phyloP scores from a whole-genome alignment of 2,329 filamentous ascomycete species.

The Fusarium vanettenii region DNA sequence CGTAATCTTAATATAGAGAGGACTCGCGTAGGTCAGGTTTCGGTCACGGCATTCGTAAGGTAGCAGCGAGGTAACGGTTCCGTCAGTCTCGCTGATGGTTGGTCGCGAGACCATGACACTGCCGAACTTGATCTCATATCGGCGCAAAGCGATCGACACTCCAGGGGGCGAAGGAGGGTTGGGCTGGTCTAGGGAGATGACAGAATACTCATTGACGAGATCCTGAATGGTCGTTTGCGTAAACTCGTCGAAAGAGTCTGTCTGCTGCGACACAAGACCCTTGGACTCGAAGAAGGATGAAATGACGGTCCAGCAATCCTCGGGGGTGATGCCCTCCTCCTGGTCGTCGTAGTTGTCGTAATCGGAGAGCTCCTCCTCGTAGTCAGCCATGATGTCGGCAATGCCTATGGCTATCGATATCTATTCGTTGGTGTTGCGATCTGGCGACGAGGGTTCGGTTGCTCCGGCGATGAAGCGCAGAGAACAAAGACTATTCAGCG shows the following conservation, averaged over 20 bases:
- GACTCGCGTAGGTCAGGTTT: conserved; percentile 94
- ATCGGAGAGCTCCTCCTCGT: conserved; percentile 65
- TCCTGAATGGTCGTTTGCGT: conserved; percentile 94
- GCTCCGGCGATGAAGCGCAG: conserved; percentile 17
- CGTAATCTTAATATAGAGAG: conserved; percentile 88
- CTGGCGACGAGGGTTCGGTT: conserved; percentile 10
- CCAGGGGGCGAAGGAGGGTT: conserved; percentile 81
- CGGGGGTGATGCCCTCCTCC: conserved; percentile 83
- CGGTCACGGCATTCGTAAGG: conserved; percentile 96
- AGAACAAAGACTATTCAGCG: conserved; percentile 27
- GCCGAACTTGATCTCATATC: conserved; percentile 96
- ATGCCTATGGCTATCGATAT: neutral
- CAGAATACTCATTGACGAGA: conserved; percentile 90
- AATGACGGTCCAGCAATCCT: conserved; percentile 99
- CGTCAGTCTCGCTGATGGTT: conserved; percentile 92
- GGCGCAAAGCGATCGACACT: conserved; percentile 84
- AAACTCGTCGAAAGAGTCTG: conserved; percentile 98
- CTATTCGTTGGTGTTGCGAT: neutral
- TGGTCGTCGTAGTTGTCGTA: conserved; percentile 79
- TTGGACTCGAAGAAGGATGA: conserved; percentile 97
- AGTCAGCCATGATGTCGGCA: conserved; percentile 61
- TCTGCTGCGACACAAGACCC: conserved; percentile 95
- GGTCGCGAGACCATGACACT: conserved; percentile 89
- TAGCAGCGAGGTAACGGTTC: conserved; percentile 84
- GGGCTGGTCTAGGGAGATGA: conserved; percentile 93